Percentiles rank a stretch among this genome's conserved stretches.
These are phyloP conservation scores for Phtheirospermum japonicum DNA, from an alignment of 257 asterid species.

Conservation along the genomic window DNA sequence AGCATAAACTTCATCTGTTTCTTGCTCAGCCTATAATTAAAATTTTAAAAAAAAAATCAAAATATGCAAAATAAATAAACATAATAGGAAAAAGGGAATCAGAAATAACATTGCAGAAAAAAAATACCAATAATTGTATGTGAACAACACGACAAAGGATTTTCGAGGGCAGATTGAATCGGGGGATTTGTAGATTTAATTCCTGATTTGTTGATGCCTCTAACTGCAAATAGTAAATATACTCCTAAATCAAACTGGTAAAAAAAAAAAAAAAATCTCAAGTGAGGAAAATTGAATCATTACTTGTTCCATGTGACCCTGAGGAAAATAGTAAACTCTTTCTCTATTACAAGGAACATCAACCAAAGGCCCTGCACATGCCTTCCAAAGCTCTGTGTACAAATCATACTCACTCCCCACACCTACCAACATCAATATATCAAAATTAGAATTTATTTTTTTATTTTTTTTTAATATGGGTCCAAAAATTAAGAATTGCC, in stretches of 20 bases:
- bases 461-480: not conserved
- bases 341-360: slow-evolving; percentile 61
- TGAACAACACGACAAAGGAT: slow-evolving; percentile 66
- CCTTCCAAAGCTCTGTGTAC: slow-evolving; percentile 72
- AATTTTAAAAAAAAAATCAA: not conserved
- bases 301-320: slow-evolving; percentile 90
- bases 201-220: slow-evolving; percentile 84
- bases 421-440: slow-evolving; percentile 35
- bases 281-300: not conserved
- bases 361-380: slow-evolving; percentile 87
- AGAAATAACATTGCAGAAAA: slow-evolving; percentile 13
- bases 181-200: slow-evolving; percentile 55
- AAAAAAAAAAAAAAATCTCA: slow-evolving; percentile 14
- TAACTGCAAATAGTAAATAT: slow-evolving; percentile 41
- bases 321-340: slow-evolving; percentile 79
- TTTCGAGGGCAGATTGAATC: slow-evolving; percentile 69
- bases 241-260: slow-evolving; percentile 13
- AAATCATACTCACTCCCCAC: slow-evolving; percentile 30
- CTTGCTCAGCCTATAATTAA: slow-evolving; percentile 59
- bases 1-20: slow-evolving; percentile 83
- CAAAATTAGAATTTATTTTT: slow-evolving; percentile 5
- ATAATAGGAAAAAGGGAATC: not conserved
- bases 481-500: slow-evolving; percentile 15
- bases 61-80: not conserved
- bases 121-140: slow-evolving; percentile 52